phyloP scores from a whole-genome alignment of 192 early-diverging fungal species.

The Backusella macrospora region DNA sequence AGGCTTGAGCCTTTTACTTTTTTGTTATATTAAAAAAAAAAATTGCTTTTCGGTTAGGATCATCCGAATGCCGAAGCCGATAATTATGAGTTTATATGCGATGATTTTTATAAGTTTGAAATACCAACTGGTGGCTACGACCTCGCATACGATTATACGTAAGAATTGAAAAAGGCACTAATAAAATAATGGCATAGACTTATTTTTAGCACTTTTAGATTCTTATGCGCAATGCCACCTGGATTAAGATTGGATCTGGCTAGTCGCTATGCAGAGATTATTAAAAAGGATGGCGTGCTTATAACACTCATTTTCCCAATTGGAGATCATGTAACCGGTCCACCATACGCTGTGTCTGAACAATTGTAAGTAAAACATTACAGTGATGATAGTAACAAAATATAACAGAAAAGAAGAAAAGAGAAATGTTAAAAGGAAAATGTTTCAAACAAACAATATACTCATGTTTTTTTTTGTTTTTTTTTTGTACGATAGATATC shows the following conservation, averaged over 20 bases:
- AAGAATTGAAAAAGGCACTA: constrained; percentile 27
- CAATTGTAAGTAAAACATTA: constrained; percentile 56
- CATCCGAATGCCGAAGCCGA: constrained; percentile 24
- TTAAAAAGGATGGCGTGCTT: constrained; percentile 66
- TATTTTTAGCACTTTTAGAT: constrained; percentile 44
- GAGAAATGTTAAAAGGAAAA: background rate
- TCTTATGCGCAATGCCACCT: constrained; percentile 79
- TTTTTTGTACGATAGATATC: constrained; percentile 20
- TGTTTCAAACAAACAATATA: background rate
- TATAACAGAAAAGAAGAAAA: background rate
- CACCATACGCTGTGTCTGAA: constrained; percentile 70
- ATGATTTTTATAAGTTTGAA: constrained; percentile 77
- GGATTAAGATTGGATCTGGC: constrained; percentile 67
- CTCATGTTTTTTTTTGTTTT: background rate
- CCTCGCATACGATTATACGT: constrained; percentile 84
- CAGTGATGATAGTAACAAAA: no score
- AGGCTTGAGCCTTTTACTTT: background rate
- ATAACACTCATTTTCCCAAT: constrained; percentile 82
- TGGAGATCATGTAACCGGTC: constrained; percentile 63
- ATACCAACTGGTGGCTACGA: constrained; percentile 60
- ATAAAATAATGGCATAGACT: background rate
- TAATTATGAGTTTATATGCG: constrained; percentile 49
- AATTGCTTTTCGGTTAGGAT: constrained; percentile 28
- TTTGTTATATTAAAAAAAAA: constrained; percentile 1
- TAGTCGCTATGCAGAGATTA: constrained; percentile 62